These are phyloP conservation scores for Metschnikowia cerradonensis DNA, from an alignment of 805 yeast genomes.

Conservation along the genomic window DNA sequence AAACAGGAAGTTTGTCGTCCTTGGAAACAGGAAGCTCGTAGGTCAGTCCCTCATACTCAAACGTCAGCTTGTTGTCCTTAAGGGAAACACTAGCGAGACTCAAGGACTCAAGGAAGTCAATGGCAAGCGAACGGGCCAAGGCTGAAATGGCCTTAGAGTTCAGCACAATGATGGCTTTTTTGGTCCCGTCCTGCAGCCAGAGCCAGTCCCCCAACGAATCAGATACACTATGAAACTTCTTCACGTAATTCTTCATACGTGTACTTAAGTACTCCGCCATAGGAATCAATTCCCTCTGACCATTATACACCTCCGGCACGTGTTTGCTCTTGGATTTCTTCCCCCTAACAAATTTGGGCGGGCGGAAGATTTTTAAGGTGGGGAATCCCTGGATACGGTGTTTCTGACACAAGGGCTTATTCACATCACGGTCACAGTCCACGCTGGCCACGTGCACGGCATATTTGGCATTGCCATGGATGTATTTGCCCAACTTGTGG, in stretches of 20 bases:
- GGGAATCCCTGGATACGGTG: constrained; percentile 77
- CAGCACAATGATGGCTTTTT: constrained; percentile 52
- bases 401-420: constrained; percentile 64
- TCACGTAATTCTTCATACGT: constrained; percentile 63
- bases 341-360: constrained; percentile 56
- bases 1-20: constrained; percentile 24
- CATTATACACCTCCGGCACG: constrained; percentile 55
- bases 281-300: constrained; percentile 54
- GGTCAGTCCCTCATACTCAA: constrained; percentile 20
- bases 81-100: constrained; percentile 42
- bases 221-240: constrained; percentile 37
- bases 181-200: constrained; percentile 22
- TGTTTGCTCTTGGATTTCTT: constrained; percentile 26
- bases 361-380: constrained; percentile 75
- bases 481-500: constrained; percentile 56
- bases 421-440: constrained; percentile 71
- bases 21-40: constrained; percentile 19
- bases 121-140: constrained; percentile 59
- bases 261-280: constrained; percentile 53
- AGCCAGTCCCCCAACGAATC: constrained; percentile 27
- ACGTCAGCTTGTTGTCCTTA: constrained; percentile 13
- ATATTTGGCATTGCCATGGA: constrained; percentile 46
- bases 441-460: constrained; percentile 72
- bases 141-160: constrained; percentile 48
- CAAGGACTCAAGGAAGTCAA: constrained; percentile 56